phyloP scores from a whole-genome alignment of 164 flowering plant species.

The Kalanchoe fedtschenkoi region DNA sequence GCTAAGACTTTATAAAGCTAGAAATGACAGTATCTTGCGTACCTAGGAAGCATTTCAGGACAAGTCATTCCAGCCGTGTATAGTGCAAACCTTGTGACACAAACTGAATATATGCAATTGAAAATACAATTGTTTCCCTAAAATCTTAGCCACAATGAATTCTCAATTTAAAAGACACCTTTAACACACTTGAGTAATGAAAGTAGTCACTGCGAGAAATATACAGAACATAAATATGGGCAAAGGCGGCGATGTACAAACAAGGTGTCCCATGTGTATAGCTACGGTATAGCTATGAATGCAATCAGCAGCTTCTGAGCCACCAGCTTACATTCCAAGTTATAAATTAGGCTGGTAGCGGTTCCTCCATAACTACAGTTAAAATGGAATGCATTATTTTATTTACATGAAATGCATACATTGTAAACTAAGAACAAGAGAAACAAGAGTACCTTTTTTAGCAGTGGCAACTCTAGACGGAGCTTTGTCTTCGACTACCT shows the following conservation, averaged over 20 bases:
- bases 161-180: too few relatives aligned
- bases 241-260: neutral
- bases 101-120: too few relatives aligned
- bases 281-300: neutral
- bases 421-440: slow-evolving; percentile 7
- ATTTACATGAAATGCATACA: neutral
- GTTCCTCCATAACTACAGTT: slow-evolving; percentile 73
- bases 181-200: neutral
- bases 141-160: too few relatives aligned
- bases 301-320: neutral
- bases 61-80: too few relatives aligned
- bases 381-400: neutral
- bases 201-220: neutral
- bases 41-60: too few relatives aligned
- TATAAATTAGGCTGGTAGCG: slow-evolving; percentile 50
- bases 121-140: too few relatives aligned
- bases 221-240: neutral
- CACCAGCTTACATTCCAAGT: neutral
- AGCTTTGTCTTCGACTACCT: slow-evolving; percentile 18
- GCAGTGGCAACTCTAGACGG: slow-evolving; percentile 18
- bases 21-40: too few relatives aligned
- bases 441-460: slow-evolving; percentile 48
- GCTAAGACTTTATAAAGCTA: too few relatives aligned
- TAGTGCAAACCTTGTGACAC: too few relatives aligned
- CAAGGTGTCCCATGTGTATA: neutral